These are phyloP conservation scores for Aspergillus transmontanensis DNA, from an alignment of 2,329 filamentous ascomycete genomes.

Conservation along the genomic window DNA sequence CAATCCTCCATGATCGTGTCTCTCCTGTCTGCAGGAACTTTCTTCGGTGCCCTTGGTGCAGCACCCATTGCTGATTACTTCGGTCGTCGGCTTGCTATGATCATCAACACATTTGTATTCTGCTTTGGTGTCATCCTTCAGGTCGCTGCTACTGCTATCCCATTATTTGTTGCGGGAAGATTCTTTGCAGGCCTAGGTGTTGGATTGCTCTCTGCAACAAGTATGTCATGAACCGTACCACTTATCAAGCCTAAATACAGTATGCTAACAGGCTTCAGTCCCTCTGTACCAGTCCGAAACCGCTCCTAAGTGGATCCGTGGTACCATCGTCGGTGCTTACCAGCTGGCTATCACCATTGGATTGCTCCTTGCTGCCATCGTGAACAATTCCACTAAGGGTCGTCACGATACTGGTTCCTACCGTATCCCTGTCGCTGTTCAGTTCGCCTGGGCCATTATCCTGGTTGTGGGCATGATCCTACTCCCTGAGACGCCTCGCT, in stretches of 20 bases:
- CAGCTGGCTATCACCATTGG: slow-evolving; percentile 81
- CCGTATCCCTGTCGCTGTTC: slow-evolving; percentile 77
- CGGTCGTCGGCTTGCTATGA: slow-evolving; percentile 48
- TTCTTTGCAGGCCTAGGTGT: slow-evolving; percentile 61
- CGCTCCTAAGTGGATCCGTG: slow-evolving; percentile 70
- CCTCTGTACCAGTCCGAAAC: slow-evolving; percentile 81
- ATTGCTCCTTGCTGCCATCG: slow-evolving; percentile 70
- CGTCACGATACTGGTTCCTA: slow-evolving; percentile 66
- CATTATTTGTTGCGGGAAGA: slow-evolving; percentile 52
- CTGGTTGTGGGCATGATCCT: slow-evolving; percentile 70
- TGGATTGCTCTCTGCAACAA: slow-evolving; percentile 75
- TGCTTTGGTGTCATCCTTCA: slow-evolving; percentile 40
- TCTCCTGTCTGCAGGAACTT: slow-evolving; percentile 73
- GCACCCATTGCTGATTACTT: slow-evolving; percentile 58
- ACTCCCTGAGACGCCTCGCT: slow-evolving; percentile 81
- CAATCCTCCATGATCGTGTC: slow-evolving; percentile 64
- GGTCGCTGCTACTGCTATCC: slow-evolving; percentile 32
- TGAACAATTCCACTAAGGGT: slow-evolving; percentile 70
- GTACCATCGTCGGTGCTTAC: slow-evolving; percentile 75
- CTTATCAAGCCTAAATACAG: not conserved
- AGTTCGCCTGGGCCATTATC: slow-evolving; percentile 78
- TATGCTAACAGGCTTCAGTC: slow-evolving; percentile 20
- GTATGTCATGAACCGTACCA: slow-evolving; percentile 50
- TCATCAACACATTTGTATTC: slow-evolving; percentile 36
- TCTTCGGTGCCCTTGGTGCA: slow-evolving; percentile 71